phyloP scores from a whole-genome alignment of 176 grass and related monocot species.

The Alopecurus myosuroides region DNA sequence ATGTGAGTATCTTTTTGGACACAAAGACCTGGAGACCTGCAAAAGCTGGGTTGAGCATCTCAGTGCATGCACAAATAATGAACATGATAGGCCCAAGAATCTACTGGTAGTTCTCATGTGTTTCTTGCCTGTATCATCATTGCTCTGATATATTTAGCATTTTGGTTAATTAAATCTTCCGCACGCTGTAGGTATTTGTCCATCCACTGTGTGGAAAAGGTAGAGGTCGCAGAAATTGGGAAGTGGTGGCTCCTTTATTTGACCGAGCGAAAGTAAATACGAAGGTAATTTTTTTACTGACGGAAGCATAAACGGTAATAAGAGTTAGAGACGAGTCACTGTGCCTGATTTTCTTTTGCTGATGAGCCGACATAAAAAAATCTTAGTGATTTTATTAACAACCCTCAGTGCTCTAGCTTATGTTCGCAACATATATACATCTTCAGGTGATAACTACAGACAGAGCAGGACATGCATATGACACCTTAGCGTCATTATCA shows the following conservation, averaged over 20 bases:
- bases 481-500: conserved; percentile 59
- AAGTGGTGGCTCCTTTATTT: conserved; percentile 78
- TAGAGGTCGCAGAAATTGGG: conserved; percentile 68
- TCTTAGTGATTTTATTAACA: neutral
- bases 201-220: conserved; percentile 95
- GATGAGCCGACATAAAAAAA: neutral
- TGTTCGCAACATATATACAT: conserved; percentile 6
- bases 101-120: conserved; percentile 59
- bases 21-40: conserved; percentile 55
- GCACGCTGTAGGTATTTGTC: conserved; percentile 74
- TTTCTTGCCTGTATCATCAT: neutral
- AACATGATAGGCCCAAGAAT: conserved; percentile 60
- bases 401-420: neutral
- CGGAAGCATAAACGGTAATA: neutral
- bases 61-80: conserved; percentile 34
- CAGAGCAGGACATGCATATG: conserved; percentile 86
- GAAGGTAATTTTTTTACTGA: conserved; percentile 41
- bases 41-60: conserved; percentile 66
- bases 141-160: neutral
- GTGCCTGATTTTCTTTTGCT: neutral
- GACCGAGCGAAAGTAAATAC: conserved; percentile 64
- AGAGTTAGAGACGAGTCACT: neutral
- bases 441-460: conserved; percentile 76
- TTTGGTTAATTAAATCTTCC: neutral
- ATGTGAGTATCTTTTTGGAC: conserved; percentile 77